Evolutionary conservation across 73 alveolate genomes (phyloP), one percentile per base, ranked within the genome.

Genomic region (Durusdinium trenchii): DNA sequence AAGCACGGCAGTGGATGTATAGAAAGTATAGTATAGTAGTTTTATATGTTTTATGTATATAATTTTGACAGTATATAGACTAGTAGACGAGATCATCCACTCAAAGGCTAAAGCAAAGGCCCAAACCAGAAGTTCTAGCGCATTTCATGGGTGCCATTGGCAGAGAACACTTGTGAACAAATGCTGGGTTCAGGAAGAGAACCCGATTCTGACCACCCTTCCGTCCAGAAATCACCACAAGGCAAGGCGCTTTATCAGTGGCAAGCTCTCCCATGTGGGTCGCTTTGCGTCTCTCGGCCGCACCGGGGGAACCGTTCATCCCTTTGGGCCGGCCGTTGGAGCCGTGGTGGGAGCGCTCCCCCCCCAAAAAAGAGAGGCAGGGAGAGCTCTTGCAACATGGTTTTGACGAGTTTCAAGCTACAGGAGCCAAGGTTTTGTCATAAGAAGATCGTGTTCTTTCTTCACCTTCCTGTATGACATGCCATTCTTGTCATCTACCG

Each of bases 231-330:
- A 64, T 6, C 9, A 10, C 79, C 28, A 48, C 73, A n/a, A 92
- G 98, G 98, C 98, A 5, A 75, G 98, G 26, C 98, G 98, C 46
- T 92, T 92, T 78, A 48, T 92, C 47, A 47, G 79, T 47, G 98
- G 60, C 81, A 92, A 92, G 98, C 57, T 71, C 60, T 47, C 98
- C 14, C 98, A 92, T 48, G 79, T 73, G n/a, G n/a, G 52, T 46
- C 73, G 96, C 61, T 52, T 57, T 35, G 82, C 81, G 95, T 57
- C 83, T 12, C 64, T 9, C 40, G 90, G 67, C 30, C 2, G 23
- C 14, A 14, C 9, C 47, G 38, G 83, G 30, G 6, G 83, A 36
- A 71, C 14, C 51, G 14, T 14, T 10, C 9, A 18, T 6, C 12
- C 30, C n/a, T 71, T 35, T 0, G 51, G 20, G n/a, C n/a, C n/a